Percentiles rank a stretch among this genome's conserved stretches.
These are phyloP conservation scores for Stachybotrys elegans DNA, from an alignment of 2,329 filamentous ascomycete species.

Conservation along the genomic window DNA sequence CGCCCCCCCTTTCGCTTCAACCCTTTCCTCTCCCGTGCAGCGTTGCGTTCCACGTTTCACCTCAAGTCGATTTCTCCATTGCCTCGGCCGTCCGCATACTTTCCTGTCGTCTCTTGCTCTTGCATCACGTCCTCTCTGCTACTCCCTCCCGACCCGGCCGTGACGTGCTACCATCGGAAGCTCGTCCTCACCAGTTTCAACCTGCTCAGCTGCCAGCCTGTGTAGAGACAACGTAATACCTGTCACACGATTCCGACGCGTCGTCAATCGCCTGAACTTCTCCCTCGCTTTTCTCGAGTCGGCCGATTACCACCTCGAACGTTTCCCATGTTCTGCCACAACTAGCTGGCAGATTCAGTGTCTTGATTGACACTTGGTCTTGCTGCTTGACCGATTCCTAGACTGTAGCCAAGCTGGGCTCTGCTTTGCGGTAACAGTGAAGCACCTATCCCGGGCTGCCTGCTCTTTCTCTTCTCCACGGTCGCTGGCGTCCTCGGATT, in stretches of 20 bases:
- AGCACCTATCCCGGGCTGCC: conserved; percentile 30
- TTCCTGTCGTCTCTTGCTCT: neutral
- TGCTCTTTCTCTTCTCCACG: conserved; percentile 35
- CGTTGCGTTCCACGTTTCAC: conserved; percentile 1
- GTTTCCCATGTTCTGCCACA: conserved; percentile 26
- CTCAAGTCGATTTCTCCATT: too few relatives aligned
- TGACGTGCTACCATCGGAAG: conserved; percentile 2
- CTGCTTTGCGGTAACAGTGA: conserved; percentile 43
- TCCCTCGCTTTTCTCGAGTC: conserved; percentile 11
- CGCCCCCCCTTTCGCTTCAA: neutral
- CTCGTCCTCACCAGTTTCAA: too few relatives aligned
- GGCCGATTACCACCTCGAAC: conserved; percentile 15
- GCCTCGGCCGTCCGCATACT: too few relatives aligned
- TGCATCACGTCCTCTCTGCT: conserved; percentile 1
- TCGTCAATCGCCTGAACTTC: too few relatives aligned
- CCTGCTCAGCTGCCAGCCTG: neutral
- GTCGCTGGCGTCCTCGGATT: conserved; percentile 54
- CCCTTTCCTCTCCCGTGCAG: neutral
- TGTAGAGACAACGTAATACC: neutral
- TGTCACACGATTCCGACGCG: neutral
- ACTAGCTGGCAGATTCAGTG: conserved; percentile 24
- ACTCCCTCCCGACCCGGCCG: neutral
- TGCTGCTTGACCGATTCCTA: conserved; percentile 13
- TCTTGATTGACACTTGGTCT: conserved; percentile 25
- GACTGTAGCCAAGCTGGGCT: conserved; percentile 18